A percentile compares a stretch with the other conserved stretches of the same genome.
phyloP scores from a whole-genome alignment of 768 basidiomycete genomes.

The Lactifluus subvellereus region DNA sequence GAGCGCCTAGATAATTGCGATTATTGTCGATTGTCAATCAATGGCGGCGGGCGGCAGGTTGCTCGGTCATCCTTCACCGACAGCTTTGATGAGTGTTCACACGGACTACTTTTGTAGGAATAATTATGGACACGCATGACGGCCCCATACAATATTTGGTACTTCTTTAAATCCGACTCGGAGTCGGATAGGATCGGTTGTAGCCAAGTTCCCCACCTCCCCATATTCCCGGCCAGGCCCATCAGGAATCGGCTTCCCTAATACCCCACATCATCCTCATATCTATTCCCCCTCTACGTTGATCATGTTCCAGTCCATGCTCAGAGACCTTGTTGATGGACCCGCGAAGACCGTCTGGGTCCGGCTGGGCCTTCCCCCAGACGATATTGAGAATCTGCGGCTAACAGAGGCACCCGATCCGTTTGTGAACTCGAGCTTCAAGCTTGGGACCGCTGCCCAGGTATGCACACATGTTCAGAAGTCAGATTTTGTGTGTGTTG shows the following conservation, averaged over 20 bases:
- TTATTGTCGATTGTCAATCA: background rate
- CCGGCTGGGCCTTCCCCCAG: constrained; percentile 35
- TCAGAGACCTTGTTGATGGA: constrained; percentile 12
- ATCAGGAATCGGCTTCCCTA: background rate
- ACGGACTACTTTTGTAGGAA: too few species aligned
- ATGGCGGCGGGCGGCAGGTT: too few species aligned
- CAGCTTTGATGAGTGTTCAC: too few species aligned
- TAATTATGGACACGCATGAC: too few species aligned
- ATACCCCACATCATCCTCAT: background rate
- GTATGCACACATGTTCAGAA: constrained; percentile 27
- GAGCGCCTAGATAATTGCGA: background rate
- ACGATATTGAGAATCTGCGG: constrained; percentile 35
- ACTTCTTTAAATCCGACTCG: too few species aligned
- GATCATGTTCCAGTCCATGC: constrained; percentile 10
- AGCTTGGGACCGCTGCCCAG: constrained; percentile 48
- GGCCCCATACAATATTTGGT: too few species aligned
- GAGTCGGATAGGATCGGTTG: too few species aligned
- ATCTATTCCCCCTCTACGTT: background rate
- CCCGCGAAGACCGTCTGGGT: constrained; percentile 36
- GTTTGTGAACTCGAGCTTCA: constrained; percentile 49
- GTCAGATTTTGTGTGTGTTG: background rate
- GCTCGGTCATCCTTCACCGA: too few species aligned
- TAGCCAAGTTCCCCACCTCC: too few species aligned
- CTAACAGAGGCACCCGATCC: constrained; percentile 38
- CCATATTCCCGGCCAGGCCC: background rate